These are phyloP conservation scores for Sphagnurus paluster DNA, from an alignment of 1,284 basidiomycete species.

Conservation along the genomic window DNA sequence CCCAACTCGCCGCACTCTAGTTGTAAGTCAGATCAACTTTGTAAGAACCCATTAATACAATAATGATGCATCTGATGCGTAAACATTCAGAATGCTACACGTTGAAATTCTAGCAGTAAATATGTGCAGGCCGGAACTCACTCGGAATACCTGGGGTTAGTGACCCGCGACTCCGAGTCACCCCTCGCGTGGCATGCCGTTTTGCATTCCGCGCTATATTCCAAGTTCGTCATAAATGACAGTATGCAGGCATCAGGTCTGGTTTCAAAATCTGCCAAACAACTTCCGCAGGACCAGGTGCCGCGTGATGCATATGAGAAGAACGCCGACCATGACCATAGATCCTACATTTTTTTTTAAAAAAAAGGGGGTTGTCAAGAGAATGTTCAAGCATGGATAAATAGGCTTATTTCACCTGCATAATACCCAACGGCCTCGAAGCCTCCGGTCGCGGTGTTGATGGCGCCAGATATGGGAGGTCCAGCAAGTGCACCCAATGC, in stretches of 20 bases:
- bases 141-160: too few relatives aligned
- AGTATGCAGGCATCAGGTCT: not conserved
- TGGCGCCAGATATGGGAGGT: slow-evolving; percentile 67
- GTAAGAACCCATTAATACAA: too few relatives aligned
- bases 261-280: slow-evolving; percentile 36
- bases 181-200: too few relatives aligned
- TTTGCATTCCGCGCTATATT: too few relatives aligned
- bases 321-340: slow-evolving; percentile 36
- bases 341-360: slow-evolving; percentile 29
- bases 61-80: too few relatives aligned
- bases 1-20: too few relatives aligned
- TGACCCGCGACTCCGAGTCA: too few relatives aligned
- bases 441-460: slow-evolving; percentile 47
- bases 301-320: slow-evolving; percentile 34
- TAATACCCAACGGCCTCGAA: slow-evolving; percentile 60
- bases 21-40: too few relatives aligned
- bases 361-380: too few relatives aligned
- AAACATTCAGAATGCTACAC: too few relatives aligned
- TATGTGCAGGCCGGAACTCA: too few relatives aligned
- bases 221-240: not conserved
- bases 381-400: not conserved
- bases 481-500: slow-evolving; percentile 48
- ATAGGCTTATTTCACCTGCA: slow-evolving; percentile 42
- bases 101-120: too few relatives aligned
- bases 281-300: slow-evolving; percentile 35